Evolutionary conservation across 2,329 filamentous ascomycete species (phyloP).

Genomic region (Colletotrichum kahawae): DNA sequence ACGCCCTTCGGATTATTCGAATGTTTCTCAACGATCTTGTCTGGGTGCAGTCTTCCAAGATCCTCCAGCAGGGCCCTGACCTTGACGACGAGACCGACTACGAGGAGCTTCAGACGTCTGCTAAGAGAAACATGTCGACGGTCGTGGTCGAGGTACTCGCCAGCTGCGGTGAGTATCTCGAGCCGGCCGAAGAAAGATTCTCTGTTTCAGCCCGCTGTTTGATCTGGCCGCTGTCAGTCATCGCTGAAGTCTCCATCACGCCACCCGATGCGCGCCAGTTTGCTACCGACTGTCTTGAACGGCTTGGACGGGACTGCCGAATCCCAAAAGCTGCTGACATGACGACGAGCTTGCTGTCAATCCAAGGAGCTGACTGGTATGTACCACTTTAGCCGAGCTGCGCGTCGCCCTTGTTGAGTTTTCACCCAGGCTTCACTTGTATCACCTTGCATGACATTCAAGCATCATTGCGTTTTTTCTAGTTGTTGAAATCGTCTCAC

Average conservation of each 20-base stretch:
- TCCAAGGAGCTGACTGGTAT: conserved; percentile 22
- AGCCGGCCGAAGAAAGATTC: conserved; percentile 21
- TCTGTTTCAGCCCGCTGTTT: conserved; percentile 25
- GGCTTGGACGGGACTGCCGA: conserved; percentile 25
- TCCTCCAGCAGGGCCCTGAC: not conserved
- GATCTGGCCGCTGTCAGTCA: conserved; percentile 27
- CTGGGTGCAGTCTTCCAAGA: not conserved
- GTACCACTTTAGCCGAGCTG: not conserved
- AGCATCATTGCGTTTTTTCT: not conserved
- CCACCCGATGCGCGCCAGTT: conserved; percentile 10
- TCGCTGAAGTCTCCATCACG: conserved; percentile 17
- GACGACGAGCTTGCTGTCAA: not conserved
- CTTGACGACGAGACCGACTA: not conserved
- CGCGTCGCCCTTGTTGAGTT: not conserved
- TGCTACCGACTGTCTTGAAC: conserved; percentile 23
- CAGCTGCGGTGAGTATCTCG: conserved; percentile 23
- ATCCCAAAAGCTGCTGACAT: conserved; percentile 19
- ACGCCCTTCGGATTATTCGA: conserved; percentile 28
- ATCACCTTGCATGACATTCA: not conserved
- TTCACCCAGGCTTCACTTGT: conserved; percentile 1
- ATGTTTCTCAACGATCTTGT: conserved; percentile 27
- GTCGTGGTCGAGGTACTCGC: conserved; percentile 26
- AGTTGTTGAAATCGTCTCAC: not conserved
- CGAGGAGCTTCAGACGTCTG: not conserved
- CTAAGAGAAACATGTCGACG: conserved; percentile 18